Base-by-base conservation (phyloP, 148 eudicot species). In the Silene uniflora region DNA sequence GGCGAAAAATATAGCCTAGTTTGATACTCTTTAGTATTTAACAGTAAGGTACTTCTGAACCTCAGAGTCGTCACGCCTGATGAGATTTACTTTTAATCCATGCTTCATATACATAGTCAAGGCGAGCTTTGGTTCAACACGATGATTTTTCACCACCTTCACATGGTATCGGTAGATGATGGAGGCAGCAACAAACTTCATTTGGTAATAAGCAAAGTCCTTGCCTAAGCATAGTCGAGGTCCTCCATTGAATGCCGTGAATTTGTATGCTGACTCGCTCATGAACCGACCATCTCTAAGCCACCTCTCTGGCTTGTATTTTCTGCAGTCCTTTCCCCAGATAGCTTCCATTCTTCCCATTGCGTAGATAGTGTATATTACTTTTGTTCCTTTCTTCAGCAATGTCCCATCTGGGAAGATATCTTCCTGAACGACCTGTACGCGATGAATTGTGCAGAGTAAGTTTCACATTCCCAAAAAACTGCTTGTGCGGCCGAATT, bases 291-390 rank as follows among this genome's bases (percentile, higher is more conserved):
- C 90, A 21, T 95, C 93, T 47, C 91, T 80, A 8, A 95, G 85
- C 98, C 98, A 95, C 67, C 98, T 80, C 78, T 95, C 98, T 21
- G 98, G 97, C 66, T 82, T 92, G 84, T 84, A 95, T 21, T 92
- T 96, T 78, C 81, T 81, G 89, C 96, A 89, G 79, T 95, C 97
- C 67, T 88, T 87, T 46, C 98, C 98, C 98, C 98, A 95, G 46
- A 95, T 92, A 3, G 83, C 83, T 39, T 95, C 98, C 98, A 92
- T 95, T 85, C 98, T 81, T 27, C 97, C 98, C 97, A 95, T 95
- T 0, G 96, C 79, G 78, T 95, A 92, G 75, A 95, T 92, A 24
- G 98, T 89, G 18, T 95, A 95, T 35, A 95, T 82, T 4, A 95
- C 90, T 76, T 95, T 95, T 6, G 98, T 95, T 12, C 98, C 98